Conservation (phyloP, 192 early-diverging fungal genomes). For the Coemansia sp. region DNA sequence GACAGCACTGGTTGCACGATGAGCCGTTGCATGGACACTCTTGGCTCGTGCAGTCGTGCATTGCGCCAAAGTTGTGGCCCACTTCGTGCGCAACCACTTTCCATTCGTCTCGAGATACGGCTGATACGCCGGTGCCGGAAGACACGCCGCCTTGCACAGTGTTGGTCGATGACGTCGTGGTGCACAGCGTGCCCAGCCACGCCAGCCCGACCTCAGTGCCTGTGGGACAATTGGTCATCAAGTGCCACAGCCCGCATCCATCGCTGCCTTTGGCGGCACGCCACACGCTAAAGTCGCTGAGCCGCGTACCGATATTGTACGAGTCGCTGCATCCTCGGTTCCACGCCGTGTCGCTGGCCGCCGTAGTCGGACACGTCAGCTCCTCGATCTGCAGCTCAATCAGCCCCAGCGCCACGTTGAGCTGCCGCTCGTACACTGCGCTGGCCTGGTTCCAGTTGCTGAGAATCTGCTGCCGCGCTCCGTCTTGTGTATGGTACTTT, state of each 20-base stretch:
- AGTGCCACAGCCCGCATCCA: constrained; percentile 85
- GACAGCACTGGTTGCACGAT: constrained; percentile 64
- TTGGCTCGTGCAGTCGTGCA: constrained; percentile 78
- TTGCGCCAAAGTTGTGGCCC: constrained; percentile 86
- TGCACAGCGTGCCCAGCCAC: constrained; percentile 79
- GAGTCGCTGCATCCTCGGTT: constrained; percentile 70
- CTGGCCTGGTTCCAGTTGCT: constrained; percentile 81
- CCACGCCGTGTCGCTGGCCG: constrained; percentile 58
- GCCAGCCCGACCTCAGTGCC: constrained; percentile 84
- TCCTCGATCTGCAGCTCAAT: constrained; percentile 74
- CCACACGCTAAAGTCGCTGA: constrained; percentile 92
- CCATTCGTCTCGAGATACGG: constrained; percentile 84
- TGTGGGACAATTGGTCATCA: constrained; percentile 83
- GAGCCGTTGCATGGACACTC: constrained; percentile 62
- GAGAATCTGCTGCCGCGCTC: constrained; percentile 72
- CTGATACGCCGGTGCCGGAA: constrained; percentile 83
- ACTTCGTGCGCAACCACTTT: constrained; percentile 94
- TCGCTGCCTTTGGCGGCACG: constrained; percentile 70
- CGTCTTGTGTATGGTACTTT: constrained; percentile 56
- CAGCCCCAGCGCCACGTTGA: constrained; percentile 83
- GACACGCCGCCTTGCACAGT: constrained; percentile 45
- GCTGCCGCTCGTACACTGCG: constrained; percentile 77
- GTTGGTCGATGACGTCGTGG: constrained; percentile 55
- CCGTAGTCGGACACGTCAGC: constrained; percentile 57
- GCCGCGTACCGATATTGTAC: constrained; percentile 70